Evolutionary conservation across 106 monocot genomes (phyloP).

Genomic region (Amphibolis antarctica): DNA sequence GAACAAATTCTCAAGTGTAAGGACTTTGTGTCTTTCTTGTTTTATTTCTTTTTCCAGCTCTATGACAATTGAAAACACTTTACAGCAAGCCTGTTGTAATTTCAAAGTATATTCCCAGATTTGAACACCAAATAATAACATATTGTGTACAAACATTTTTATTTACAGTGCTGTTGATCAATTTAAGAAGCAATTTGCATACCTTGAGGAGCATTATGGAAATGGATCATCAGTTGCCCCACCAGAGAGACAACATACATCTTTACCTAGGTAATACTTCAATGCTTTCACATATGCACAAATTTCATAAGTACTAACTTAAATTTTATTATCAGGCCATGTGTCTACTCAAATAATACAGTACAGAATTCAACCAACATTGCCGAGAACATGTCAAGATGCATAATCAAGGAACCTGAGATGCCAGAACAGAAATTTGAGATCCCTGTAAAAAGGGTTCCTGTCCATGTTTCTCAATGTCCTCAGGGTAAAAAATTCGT

Average conservation of each 20-base stretch:
- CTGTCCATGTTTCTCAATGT: conserved; percentile 10
- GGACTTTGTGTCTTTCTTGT: no score
- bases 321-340: conserved; percentile 6
- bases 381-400: conserved; percentile 12
- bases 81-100: no score
- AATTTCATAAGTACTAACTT: not conserved
- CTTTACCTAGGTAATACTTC: conserved; percentile 63
- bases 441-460: conserved; percentile 16
- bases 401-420: conserved; percentile 13
- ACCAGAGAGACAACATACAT: conserved; percentile 76
- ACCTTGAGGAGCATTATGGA: conserved; percentile 84
- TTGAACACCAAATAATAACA: not conserved
- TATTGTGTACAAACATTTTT: not conserved
- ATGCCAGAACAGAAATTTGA: conserved; percentile 4
- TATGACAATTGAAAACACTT: no score
- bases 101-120: not conserved
- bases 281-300: not conserved
- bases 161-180: conserved; percentile 84
- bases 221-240: conserved; percentile 53
- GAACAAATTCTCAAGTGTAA: no score
- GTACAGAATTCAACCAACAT: conserved; percentile 8
- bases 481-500: conserved; percentile 7
- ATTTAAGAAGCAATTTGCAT: conserved; percentile 94
- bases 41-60: no score
- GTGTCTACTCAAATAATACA: conserved; percentile 10